Evolutionary conservation across 495 filamentous ascomycete species (phyloP), one percentile per base, ranked within the genome.

Genomic region (Daldinia concentrica): DNA sequence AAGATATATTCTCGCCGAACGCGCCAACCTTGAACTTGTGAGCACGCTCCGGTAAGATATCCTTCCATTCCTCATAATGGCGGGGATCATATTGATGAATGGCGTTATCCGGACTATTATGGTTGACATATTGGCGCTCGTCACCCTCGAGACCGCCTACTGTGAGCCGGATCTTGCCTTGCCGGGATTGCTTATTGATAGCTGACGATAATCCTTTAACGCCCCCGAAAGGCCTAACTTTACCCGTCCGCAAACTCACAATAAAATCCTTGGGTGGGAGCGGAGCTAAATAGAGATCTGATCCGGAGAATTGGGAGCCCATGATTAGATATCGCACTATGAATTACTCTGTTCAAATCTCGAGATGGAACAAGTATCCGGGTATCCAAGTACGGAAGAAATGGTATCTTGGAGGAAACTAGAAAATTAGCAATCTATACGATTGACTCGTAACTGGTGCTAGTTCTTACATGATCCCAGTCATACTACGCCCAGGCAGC

Each of bases 201-300:
- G 77, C 83, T 2, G 83, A 78, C 22, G 54, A 59, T 43, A 80
- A 52, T 12, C 70, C 74, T 43, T 73, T 72, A 1, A 78, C 73
- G 22, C 73, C 74, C 3, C 59, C 73, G 58, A 83, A 75, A 1
- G 74, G 66, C 59, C 81, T 75, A 52, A 84, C 76, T 57, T 77
- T 81, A 22, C 79, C 79, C 32, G 83, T 79, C 43, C 83, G 76
- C 26, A 84, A 19, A 62, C 80, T 78, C 48, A 78, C 48, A n/a
- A 85, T 56, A 2, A 66, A 78, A 78, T 91, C 86, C 79, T 80
- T 79, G 1, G 83, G 81, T 14, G 76, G 80, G 75, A 86, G 74
- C 81, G 81, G 67, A 88, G 85, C 65, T 87, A 86, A 48, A 68
- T 87, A 87, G 15, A 92, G 82, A 90, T 92, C 93, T 63, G 80